Base-by-base conservation (phyloP, 495 filamentous ascomycete species). In the Elaphomyces granulatus region DNA sequence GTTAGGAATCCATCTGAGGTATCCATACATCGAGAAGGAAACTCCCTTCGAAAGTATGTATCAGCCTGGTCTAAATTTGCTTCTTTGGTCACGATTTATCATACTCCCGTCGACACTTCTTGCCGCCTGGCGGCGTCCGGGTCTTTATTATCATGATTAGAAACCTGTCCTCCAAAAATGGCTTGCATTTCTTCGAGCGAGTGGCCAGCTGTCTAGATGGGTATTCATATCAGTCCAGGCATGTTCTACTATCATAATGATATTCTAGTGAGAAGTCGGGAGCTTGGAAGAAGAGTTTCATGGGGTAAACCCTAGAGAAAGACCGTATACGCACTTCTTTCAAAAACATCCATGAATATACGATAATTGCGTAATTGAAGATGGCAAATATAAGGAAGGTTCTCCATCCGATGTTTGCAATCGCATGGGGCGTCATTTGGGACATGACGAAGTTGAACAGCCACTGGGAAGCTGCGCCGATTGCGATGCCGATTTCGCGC, bases 361-460 rank as follows among this genome's bases (percentile, higher is more conserved):
- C 49, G 19, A 61, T 54, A 8, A 64, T 58, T 8, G 61, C 56
- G 43, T 60, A 57, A 37, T 65, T 68, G 52, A 75, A 71, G 37
- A 68, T 65, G n/a, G 60, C 63, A 47, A 74, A 72, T 62, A 72
- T 72, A 40, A 75, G 41, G 53, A 72, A 74, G 18, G 66, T 70
- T 15, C 59, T 44, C 63, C 63, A 73, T 2, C 61, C 59, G 31
- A 74, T 70, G 34, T 69, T 66, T 9, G 55, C 59, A 26, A 72
- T 56, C 8, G 68, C 66, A 38, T 64, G 59, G 2, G 71, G 70
- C 8, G 65, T 74, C 26, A 72, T 60, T 38, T 70, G 61, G 2
- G 63, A 67, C 56, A 72, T 64, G 32, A 61, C 60, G 38, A 74
- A 75, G 42, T 72, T 71, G 54, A 74, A 71, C 9, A 73, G 46